Evolutionary conservation across 1,139 yeast species (phyloP).

Genomic region (Candida dubliniensis): DNA sequence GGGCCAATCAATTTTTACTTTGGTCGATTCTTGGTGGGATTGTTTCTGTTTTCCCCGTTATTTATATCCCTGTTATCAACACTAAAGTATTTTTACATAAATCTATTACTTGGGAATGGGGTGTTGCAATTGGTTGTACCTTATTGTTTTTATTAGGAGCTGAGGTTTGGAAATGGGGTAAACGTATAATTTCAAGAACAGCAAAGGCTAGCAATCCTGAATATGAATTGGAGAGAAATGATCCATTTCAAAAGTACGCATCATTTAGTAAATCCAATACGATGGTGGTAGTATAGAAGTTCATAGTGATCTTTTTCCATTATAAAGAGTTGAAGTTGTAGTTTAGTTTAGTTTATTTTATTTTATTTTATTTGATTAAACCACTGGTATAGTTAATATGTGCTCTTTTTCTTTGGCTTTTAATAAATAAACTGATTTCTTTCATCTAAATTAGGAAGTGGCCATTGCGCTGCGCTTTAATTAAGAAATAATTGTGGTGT

Average conservation of each 20-base stretch:
- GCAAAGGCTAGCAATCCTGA: conserved; percentile 55
- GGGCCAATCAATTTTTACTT: conserved; percentile 76
- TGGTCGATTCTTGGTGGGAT: conserved; percentile 82
- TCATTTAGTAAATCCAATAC: conserved; percentile 54
- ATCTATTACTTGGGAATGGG: conserved; percentile 84
- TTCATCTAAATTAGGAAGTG: too few species aligned
- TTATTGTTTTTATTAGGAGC: conserved; percentile 58
- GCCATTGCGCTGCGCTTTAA: too few species aligned
- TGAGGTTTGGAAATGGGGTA: conserved; percentile 67
- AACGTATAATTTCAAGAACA: conserved; percentile 54
- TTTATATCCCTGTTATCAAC: conserved; percentile 87
- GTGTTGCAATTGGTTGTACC: conserved; percentile 66
- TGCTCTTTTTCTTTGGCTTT: too few species aligned
- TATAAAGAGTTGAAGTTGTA: too few species aligned
- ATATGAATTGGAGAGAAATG: conserved; percentile 59
- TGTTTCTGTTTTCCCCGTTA: conserved; percentile 73
- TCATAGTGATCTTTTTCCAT: neutral
- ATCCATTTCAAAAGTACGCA: conserved; percentile 64
- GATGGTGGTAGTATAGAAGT: conserved; percentile 16
- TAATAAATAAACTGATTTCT: too few species aligned
- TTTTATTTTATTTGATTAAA: too few species aligned
- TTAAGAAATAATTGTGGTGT: too few species aligned
- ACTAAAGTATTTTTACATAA: conserved; percentile 72
- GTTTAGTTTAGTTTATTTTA: neutral
- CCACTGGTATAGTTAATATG: too few species aligned